Evolutionary conservation across 441 rosid genomes (phyloP), one percentile per base, ranked within the genome.

Genomic region (Mallotus japonicus): DNA sequence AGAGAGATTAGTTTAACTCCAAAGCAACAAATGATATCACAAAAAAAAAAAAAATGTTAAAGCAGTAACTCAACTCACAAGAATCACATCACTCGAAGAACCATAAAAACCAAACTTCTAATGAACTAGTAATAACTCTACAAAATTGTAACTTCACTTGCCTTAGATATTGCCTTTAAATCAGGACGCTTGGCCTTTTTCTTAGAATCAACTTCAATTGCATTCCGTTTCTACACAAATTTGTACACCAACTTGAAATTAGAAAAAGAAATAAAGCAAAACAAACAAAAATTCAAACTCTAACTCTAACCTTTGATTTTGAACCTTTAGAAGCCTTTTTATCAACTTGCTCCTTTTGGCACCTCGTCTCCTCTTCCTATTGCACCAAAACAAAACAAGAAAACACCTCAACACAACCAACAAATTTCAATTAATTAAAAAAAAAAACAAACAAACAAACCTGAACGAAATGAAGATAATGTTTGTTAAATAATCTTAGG

Each of bases 391-490:
- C 54, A 6, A 74, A 8, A 58, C 15, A 10, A 19, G 9, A 70
- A 56, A 12, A 44, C 2, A 69, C 4, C 40, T 54, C 34, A 28
- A 57, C 8, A 24, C 7, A 42, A 73, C 51, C 1, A 44, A 73
- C 19, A 55, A 17, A n/a, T 7, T 50, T 32, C 17, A 2, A 50
- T 34, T 4, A 4, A 53, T 12, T 34, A 6, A 34, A 5, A 54
- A 28, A 49, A 11, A 47, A 17, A 42, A 19, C 1, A 56, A 67
- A 65, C 14, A 65, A 58, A 11, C 1, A 66, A 66, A 90, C 97
- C 96, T 91, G 95, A n/a, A 92, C 89, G 71, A 83, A 75, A 58
- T 89, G 92, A 42, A 95, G 97, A 83, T 89, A 92, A 6, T 88
- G 86, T 73, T 85, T 89, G 86, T 95, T 92, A 82, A 95, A 95